These are phyloP conservation scores for Hura crepitans DNA, from an alignment of 441 rosid genomes.

Conservation along the genomic window DNA sequence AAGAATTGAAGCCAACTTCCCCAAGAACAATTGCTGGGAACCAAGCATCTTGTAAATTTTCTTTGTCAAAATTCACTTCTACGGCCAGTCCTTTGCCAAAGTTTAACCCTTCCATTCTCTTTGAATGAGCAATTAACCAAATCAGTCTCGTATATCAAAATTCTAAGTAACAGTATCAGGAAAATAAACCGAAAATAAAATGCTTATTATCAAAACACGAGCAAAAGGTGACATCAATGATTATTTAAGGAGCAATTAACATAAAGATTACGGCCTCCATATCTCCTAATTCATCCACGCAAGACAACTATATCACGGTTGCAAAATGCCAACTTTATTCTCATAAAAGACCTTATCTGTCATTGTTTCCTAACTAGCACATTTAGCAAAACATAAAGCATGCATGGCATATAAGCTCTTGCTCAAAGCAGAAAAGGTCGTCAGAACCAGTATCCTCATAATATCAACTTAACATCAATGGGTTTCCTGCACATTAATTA, in stretches of 20 bases:
- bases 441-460: background rate
- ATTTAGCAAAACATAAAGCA: background rate
- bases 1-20: slow-evolving; percentile 37
- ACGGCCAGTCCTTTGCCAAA: slow-evolving; percentile 43
- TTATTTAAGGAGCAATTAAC: background rate
- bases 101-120: slow-evolving; percentile 39
- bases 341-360: background rate
- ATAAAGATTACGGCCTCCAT: no score
- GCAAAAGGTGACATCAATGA: background rate
- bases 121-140: slow-evolving; percentile 18
- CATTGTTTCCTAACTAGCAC: background rate
- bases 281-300: background rate
- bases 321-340: background rate
- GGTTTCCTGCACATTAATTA: no score
- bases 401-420: background rate
- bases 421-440: background rate
- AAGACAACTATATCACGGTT: background rate
- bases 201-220: background rate
- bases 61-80: slow-evolving; percentile 36
- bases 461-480: background rate
- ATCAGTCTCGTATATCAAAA: background rate
- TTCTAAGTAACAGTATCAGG: background rate
- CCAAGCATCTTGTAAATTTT: slow-evolving; percentile 33
- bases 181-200: background rate
- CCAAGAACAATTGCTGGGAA: slow-evolving; percentile 42